Evolutionary conservation across 2,329 filamentous ascomycete species (phyloP).

Genomic region (Thyridium curvatum): DNA sequence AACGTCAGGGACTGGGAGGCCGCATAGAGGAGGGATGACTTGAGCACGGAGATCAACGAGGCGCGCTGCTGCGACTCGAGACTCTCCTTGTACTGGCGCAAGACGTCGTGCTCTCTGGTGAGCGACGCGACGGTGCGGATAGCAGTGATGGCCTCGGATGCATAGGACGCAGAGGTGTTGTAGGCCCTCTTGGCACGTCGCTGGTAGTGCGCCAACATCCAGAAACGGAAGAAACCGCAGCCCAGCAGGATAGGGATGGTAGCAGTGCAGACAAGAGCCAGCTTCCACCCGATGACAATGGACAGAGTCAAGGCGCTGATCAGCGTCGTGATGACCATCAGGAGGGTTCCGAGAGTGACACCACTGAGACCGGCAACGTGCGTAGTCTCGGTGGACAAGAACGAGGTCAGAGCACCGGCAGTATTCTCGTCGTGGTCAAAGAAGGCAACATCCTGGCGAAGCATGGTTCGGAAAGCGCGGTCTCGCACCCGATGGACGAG

Average conservation of each 20-base stretch:
- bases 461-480: slow-evolving; percentile 75
- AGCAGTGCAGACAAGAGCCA: slow-evolving; percentile 33
- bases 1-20: slow-evolving; percentile 80
- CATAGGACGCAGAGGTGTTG: slow-evolving; percentile 74
- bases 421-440: slow-evolving; percentile 90
- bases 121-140: slow-evolving; percentile 91
- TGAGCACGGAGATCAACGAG: slow-evolving; percentile 67
- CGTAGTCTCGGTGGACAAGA: slow-evolving; percentile 84
- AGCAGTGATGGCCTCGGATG: slow-evolving; percentile 87
- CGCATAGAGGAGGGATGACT: slow-evolving; percentile 75
- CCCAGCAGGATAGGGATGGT: slow-evolving; percentile 31
- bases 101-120: slow-evolving; percentile 79
- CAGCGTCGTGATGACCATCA: slow-evolving; percentile 76
- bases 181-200: slow-evolving; percentile 74
- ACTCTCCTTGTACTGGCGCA: slow-evolving; percentile 60
- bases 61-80: slow-evolving; percentile 60
- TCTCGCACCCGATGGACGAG: slow-evolving; percentile 80
- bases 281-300: slow-evolving; percentile 34
- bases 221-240: slow-evolving; percentile 52
- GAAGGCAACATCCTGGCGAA: slow-evolving; percentile 88
- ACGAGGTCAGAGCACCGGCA: slow-evolving; percentile 79
- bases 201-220: slow-evolving; percentile 63
- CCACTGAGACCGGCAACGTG: slow-evolving; percentile 85
- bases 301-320: slow-evolving; percentile 57
- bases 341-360: slow-evolving; percentile 77